Evolutionary conservation across 139 green algal genomes (phyloP), one percentile per base, ranked within the genome.

Genomic region (Chlamydomonas asymmetrica): DNA sequence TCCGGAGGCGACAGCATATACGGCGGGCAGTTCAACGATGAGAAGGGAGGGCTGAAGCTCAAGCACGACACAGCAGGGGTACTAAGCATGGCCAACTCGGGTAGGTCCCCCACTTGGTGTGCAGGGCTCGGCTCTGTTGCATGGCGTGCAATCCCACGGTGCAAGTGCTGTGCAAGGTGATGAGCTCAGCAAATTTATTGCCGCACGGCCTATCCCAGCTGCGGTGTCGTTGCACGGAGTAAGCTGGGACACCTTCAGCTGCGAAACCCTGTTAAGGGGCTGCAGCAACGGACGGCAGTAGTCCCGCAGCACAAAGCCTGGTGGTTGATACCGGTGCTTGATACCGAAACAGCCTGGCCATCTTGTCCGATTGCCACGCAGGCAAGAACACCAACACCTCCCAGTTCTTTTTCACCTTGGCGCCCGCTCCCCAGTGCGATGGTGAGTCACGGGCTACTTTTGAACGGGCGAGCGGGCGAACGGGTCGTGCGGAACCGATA

Each of bases 331-430:
- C 45, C 10, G 45, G 45, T 52, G 10, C 10, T 16, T 52, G 45
- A 25, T 10, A 16, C 45, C 54, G 18, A n/a, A 20, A 94, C 48
- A 49, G 20, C 0, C 61, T 73, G 0, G 93, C 93, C 22, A 73
- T 94, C 4, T 56, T 98, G 4, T 81, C 78, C 18, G 95, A 96
- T 88, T 93, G 91, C 29, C 97, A 97, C 80, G 81, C 63, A 5
- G 92, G 93, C n/a, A 95, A 97, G 66, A 94, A 97, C 88, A 90
- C 69, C 57, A 97, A 97, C 85, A 93, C 84, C 20, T 88, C 59
- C 71, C 71, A 77, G 71, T 98, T 98, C 67, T 98, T 91, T 76
- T 85, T 98, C 72, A 94, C 91, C 13, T 73, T 97, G 13, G 88
- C 48, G 5, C 29, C 87, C 22, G 83, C 85, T 5, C 87, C 87